Evolutionary conservation across 345 rosid genomes (phyloP).

Genomic region (Hibiscus syriacus): DNA sequence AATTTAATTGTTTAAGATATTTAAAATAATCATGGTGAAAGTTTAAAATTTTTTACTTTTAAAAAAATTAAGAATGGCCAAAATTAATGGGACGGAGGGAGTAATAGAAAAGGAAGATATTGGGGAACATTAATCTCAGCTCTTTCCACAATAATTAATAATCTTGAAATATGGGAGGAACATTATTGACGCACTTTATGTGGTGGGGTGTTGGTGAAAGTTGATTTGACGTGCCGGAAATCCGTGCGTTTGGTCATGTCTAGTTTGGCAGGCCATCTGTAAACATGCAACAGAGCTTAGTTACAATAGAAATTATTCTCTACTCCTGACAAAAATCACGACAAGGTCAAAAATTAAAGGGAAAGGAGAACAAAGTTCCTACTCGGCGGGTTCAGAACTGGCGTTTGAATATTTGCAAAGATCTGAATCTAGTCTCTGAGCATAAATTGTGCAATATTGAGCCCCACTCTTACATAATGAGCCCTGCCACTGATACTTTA

Average conservation of each 20-base stretch:
- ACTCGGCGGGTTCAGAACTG: slow-evolving; percentile 82
- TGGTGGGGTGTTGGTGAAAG: slow-evolving; percentile 63
- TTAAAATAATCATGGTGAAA: no score
- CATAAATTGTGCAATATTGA: slow-evolving; percentile 76
- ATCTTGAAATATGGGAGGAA: background rate
- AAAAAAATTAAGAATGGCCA: no score
- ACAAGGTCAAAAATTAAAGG: background rate
- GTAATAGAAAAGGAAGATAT: no score
- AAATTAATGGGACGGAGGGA: no score
- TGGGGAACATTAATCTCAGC: background rate
- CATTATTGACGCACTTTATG: slow-evolving; percentile 55
- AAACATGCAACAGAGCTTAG: slow-evolving; percentile 19
- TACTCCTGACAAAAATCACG: slow-evolving; percentile 8
- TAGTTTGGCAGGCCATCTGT: slow-evolving; percentile 91
- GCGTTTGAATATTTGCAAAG: slow-evolving; percentile 66
- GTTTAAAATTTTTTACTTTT: no score
- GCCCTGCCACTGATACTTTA: slow-evolving; percentile 74
- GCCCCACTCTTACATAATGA: slow-evolving; percentile 79
- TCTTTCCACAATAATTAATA: background rate
- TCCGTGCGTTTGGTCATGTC: slow-evolving; percentile 96
- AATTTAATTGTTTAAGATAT: no score
- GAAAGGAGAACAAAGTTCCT: slow-evolving; percentile 23
- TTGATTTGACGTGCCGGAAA: slow-evolving; percentile 68
- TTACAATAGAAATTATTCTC: background rate
- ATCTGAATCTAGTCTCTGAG: slow-evolving; percentile 61